Evolutionary conservation across 208 protist genomes (phyloP), one percentile per base, ranked within the genome.

Genomic region (Phytomonas sp.): DNA sequence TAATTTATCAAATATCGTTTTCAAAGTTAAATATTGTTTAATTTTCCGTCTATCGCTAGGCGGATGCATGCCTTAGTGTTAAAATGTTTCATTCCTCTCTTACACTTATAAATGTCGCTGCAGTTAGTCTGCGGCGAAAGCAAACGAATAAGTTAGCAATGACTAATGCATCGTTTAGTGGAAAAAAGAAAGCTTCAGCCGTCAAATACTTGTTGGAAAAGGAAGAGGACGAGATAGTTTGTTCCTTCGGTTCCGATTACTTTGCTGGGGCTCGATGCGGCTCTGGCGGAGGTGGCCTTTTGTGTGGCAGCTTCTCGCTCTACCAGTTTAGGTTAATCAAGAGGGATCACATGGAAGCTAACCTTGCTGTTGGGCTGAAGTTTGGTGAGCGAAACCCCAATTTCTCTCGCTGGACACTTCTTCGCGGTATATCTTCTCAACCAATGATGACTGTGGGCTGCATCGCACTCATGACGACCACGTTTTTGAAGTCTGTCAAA

Each of bases 391-490:
- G 69, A 1, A 81, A 81, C 43, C 72, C 62, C 0, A 77, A 85
- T 40, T 80, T 84, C 32, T 83, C 75, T 31, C 20, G 77, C 29
- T 85, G 77, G 76, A 82, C 82, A 1, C 23, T 95, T 26, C 43
- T 77, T 32, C 79, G 87, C 15, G 90, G 90, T 0, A 66, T 95
- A 34, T 78, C 72, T 20, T 84, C 82, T 6, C 87, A 91, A 65
- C 90, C 87, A 20, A 89, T 92, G 76, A 73, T 92, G 59, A 88
- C 90, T 4, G 60, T 85, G 20, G 87, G 90, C 26, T 92, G 84
- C 67, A 43, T 91, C 36, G 83, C 83, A 29, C 74, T 92, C 1
- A 76, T 56, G 9, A 66, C 78, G 0, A 95, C 90, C 7, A 81
- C 78, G 20, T 3, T 80, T 4, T 82, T 93, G 68, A 95, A 95